These are phyloP conservation scores for Galerina marginata DNA, from an alignment of 768 basidiomycete species.

Conservation along the genomic window DNA sequence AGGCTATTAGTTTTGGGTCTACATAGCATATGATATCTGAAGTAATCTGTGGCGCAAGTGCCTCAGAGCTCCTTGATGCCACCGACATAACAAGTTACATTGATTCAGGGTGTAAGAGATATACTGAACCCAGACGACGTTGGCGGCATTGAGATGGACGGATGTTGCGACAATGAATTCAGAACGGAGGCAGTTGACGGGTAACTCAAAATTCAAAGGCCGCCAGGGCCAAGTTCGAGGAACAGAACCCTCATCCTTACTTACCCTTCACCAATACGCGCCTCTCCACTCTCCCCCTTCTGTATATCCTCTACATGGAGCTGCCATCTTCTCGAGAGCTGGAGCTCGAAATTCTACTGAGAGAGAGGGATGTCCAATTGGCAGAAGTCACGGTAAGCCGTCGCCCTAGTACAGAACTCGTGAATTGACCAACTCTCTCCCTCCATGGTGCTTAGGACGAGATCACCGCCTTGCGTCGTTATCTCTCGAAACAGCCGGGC, in stretches of 20 bases:
- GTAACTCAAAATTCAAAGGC: too few relatives aligned
- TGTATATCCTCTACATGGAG: slow-evolving; percentile 50
- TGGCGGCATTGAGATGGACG: too few relatives aligned
- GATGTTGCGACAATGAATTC: too few relatives aligned
- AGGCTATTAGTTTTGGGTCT: too few relatives aligned
- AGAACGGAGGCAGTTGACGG: too few relatives aligned
- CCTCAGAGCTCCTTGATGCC: neutral
- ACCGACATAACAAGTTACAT: too few relatives aligned
- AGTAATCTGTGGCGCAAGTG: neutral
- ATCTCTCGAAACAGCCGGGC: slow-evolving; percentile 63
- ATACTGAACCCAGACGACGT: too few relatives aligned
- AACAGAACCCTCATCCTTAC: too few relatives aligned
- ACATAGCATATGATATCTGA: too few relatives aligned
- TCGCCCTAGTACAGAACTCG: neutral
- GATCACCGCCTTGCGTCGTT: slow-evolving; percentile 68
- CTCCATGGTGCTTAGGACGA: slow-evolving; percentile 61
- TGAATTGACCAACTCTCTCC: slow-evolving; percentile 6
- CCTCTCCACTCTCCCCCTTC: slow-evolving; percentile 9
- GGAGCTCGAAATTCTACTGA: slow-evolving; percentile 80
- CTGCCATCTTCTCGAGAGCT: slow-evolving; percentile 78
- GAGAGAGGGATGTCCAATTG: slow-evolving; percentile 76
- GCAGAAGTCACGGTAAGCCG: slow-evolving; percentile 71
- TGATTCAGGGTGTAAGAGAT: too few relatives aligned
- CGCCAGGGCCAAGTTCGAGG: too few relatives aligned
- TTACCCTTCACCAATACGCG: slow-evolving; percentile 5